These are phyloP conservation scores for Taphrina sp. DNA, from an alignment of 1,139 yeast genomes.

Conservation along the genomic window DNA sequence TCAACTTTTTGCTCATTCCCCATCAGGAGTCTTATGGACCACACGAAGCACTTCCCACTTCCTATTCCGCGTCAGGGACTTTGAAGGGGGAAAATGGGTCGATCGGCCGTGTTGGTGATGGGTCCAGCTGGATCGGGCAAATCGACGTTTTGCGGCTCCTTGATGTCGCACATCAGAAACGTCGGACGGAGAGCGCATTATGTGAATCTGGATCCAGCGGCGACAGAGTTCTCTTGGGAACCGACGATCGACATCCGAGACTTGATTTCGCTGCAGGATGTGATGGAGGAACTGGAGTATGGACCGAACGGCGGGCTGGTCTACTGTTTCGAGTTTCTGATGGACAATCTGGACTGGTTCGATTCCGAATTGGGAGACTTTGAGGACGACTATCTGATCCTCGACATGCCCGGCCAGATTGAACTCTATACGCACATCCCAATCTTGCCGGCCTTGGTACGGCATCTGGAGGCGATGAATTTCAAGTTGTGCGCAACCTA, in stretches of 20 bases:
- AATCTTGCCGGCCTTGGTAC: constrained; percentile 80
- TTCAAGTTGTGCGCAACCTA: constrained; percentile 91
- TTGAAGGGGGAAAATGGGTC: constrained; percentile 67
- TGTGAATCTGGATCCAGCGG: constrained; percentile 96
- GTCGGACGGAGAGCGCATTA: constrained; percentile 91
- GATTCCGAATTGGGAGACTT: constrained; percentile 63
- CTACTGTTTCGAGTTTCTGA: constrained; percentile 82
- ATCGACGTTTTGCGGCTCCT: constrained; percentile 84
- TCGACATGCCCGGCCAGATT: constrained; percentile 98
- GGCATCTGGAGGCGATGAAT: constrained; percentile 75
- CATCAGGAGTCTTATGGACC: neutral
- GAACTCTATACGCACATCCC: constrained; percentile 95
- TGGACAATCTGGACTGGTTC: constrained; percentile 90
- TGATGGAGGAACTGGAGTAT: constrained; percentile 74
- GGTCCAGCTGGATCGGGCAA: constrained; percentile 99
- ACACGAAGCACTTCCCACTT: neutral
- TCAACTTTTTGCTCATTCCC: neutral
- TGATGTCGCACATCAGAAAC: constrained; percentile 83
- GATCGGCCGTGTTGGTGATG: constrained; percentile 90
- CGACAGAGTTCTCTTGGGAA: constrained; percentile 86
- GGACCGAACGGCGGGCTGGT: constrained; percentile 97
- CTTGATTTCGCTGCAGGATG: constrained; percentile 78
- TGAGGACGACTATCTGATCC: constrained; percentile 80
- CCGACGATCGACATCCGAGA: constrained; percentile 92
- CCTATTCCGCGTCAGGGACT: neutral